phyloP scores from a whole-genome alignment of 768 basidiomycete species.

The Phlebiopsis flavidoalba region DNA sequence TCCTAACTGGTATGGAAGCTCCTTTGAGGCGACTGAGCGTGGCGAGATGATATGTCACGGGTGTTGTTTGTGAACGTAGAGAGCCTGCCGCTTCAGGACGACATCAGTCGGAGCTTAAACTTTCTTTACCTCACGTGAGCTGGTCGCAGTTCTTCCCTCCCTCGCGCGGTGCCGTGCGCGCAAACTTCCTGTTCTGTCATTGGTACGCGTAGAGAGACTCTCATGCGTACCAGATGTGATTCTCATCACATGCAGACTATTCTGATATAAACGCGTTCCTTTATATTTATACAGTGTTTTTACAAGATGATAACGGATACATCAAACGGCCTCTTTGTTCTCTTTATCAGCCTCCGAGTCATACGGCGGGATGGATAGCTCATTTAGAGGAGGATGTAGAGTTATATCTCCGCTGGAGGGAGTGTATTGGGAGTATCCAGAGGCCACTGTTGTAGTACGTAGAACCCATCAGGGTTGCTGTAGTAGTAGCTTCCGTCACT shows the following conservation, averaged over 20 bases:
- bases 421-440: constrained; percentile 46
- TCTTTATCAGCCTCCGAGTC: too few relatives aligned
- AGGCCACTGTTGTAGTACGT: constrained; percentile 53
- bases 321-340: too few relatives aligned
- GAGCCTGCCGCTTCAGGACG: not conserved
- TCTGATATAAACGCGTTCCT: not conserved
- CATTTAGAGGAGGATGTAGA: constrained; percentile 7
- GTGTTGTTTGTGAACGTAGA: not conserved
- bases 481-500: constrained; percentile 63
- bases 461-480: constrained; percentile 51
- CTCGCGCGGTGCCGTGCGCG: too few relatives aligned
- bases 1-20: not conserved
- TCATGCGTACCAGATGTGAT: not conserved
- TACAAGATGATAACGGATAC: too few relatives aligned
- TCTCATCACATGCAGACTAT: not conserved
- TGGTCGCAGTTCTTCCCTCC: too few relatives aligned
- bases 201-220: not conserved
- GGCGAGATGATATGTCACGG: not conserved
- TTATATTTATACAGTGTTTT: not conserved
- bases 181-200: too few relatives aligned
- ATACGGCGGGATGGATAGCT: not conserved
- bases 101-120: not conserved
- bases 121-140: not conserved
- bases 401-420: constrained; percentile 32
- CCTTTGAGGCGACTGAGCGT: not conserved